A percentile compares a stretch with the other conserved stretches of the same genome.
phyloP scores from a whole-genome alignment of 768 basidiomycete genomes.

The Neoboletus subvelutipes region DNA sequence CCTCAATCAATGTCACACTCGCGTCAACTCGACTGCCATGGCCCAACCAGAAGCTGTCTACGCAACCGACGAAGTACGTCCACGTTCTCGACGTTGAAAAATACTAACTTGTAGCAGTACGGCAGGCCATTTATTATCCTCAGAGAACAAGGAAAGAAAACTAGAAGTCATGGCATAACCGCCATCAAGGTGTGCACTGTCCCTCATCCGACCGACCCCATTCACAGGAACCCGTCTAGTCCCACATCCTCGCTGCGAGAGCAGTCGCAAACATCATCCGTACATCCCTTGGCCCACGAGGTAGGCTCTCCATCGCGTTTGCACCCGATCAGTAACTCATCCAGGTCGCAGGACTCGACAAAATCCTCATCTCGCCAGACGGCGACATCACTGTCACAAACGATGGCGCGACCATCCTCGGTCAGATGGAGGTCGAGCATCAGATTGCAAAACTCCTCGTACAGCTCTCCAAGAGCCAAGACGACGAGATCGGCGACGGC shows the following conservation, averaged over 20 bases:
- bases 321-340: slow-evolving; percentile 13
- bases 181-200: slow-evolving; percentile 79
- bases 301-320: slow-evolving; percentile 39
- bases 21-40: slow-evolving; percentile 16
- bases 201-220: background rate
- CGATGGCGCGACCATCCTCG: slow-evolving; percentile 96
- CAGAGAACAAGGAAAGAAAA: slow-evolving; percentile 90
- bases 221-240: slow-evolving; percentile 42
- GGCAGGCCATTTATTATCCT: slow-evolving; percentile 98
- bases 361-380: slow-evolving; percentile 93
- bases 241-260: slow-evolving; percentile 93
- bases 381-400: slow-evolving; percentile 99
- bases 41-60: slow-evolving; percentile 69
- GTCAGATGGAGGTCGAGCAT: slow-evolving; percentile 99
- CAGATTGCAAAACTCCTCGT: slow-evolving; percentile 98
- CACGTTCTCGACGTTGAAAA: background rate
- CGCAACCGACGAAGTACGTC: slow-evolving; percentile 79
- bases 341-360: slow-evolving; percentile 73
- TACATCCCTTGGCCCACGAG: slow-evolving; percentile 93
- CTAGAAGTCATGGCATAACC: slow-evolving; percentile 86
- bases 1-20: slow-evolving; percentile 28
- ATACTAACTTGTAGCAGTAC: slow-evolving; percentile 50
- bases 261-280: slow-evolving; percentile 94
- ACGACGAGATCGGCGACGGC: slow-evolving; percentile 99
- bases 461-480: slow-evolving; percentile 95